Evolutionary conservation across 139 green algal genomes (phyloP), one percentile per base, ranked within the genome.

Genomic region (Tetratostichococcus sp.): DNA sequence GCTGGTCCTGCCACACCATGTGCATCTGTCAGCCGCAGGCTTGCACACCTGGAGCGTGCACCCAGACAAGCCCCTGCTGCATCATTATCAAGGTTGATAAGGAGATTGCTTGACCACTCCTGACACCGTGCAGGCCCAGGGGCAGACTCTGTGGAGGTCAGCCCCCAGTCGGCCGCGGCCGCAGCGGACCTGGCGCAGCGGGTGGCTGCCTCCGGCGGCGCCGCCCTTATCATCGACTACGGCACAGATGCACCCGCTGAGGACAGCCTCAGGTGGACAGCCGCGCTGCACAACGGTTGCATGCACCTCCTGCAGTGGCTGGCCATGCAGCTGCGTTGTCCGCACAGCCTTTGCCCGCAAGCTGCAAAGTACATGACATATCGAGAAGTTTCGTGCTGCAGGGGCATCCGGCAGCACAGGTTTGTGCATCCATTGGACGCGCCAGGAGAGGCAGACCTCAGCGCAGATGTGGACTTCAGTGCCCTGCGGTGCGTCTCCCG

Each of bases 161-260:
- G 84, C 77, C 83, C 75, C 23, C 80, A 88, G 42, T 86, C 77
- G 32, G 93, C 97, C 81, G 85, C 83, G 1, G 50, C 88, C 5
- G 91, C 89, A 42, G 84, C 90, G 67, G 75, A 80, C 0, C 74
- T 98, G 21, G 87, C 88, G 11, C 62, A 80, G 79, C 82, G 95
- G 4, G 81, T 98, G 26, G 77, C 83, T 1, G n/a, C 71, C 6
- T 66, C 85, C 4, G 86, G 87, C 31, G 96, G 96, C 17, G 95
- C 90, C 0, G 96, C 94, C 1, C 84, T 99, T 22, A 69, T 98
- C 30, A 82, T 99, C 1, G 96, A 99, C 80, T 99, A 99, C 74
- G 96, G 96, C 0, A 77, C 89, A 30, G 90, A 95, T 50, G 77
- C 65, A 0, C 79, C 88, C 14, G 94, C 97, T 70, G 43, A 42